Percentiles rank a stretch among this genome's conserved stretches.
Conservation (phyloP, 2,329 filamentous ascomycete species). For the Bipolaris cookei region DNA sequence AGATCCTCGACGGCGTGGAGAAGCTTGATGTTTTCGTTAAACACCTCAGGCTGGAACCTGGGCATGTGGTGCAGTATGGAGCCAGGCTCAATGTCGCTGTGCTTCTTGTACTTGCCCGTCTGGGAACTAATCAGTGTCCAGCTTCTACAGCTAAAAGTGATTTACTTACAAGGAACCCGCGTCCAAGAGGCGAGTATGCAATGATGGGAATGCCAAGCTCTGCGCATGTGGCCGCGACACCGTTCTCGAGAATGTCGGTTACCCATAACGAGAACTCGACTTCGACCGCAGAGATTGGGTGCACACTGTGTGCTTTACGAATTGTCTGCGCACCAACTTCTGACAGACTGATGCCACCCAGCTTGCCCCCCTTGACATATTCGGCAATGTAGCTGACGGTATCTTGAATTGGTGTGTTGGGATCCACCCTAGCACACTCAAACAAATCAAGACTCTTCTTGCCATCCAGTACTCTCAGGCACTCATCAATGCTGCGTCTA, state of each 20-base stretch:
- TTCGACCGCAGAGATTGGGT: conserved; percentile 65
- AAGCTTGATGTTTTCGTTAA: conserved; percentile 70
- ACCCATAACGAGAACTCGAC: conserved; percentile 65
- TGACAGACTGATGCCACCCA: conserved; percentile 56
- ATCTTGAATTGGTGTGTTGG: conserved; percentile 53
- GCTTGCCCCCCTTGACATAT: conserved; percentile 50
- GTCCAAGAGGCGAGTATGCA: conserved; percentile 72
- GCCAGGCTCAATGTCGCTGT: conserved; percentile 65
- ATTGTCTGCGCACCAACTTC: conserved; percentile 57
- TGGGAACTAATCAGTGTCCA: conserved; percentile 38
- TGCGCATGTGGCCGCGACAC: conserved; percentile 61
- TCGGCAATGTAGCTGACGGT: conserved; percentile 52
- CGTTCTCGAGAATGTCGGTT: conserved; percentile 64
- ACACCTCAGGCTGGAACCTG: conserved; percentile 68
- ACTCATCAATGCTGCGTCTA: conserved; percentile 55
- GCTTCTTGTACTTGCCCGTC: conserved; percentile 53
- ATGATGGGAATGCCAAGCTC: conserved; percentile 72
- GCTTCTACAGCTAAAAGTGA: background rate
- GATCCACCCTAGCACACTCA: conserved; percentile 55
- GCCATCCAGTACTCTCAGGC: conserved; percentile 52
- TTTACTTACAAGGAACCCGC: conserved; percentile 58
- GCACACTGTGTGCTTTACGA: conserved; percentile 58
- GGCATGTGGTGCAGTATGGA: conserved; percentile 59
- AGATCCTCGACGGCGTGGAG: conserved; percentile 64
- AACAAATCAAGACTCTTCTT: conserved; percentile 59